Evolutionary conservation across 768 basidiomycete species (phyloP).

Genomic region (Xanthoconium stramineum): DNA sequence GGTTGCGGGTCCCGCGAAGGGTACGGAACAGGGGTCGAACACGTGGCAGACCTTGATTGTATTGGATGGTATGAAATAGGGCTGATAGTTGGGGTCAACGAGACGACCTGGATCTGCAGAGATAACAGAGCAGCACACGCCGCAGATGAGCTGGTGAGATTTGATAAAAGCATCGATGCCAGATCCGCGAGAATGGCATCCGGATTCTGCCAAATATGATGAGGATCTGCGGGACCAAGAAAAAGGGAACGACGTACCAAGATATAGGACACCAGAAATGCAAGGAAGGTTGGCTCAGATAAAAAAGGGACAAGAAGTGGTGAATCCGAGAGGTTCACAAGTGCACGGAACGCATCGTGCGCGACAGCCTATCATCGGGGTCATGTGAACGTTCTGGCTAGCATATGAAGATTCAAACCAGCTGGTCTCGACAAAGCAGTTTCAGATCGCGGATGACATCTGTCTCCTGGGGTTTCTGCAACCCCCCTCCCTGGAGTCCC

Average conservation of each 20-base stretch:
- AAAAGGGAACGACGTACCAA: conserved; percentile 52
- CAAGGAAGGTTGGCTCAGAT: conserved; percentile 69
- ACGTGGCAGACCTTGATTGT: conserved; percentile 78
- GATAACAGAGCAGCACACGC: conserved; percentile 63
- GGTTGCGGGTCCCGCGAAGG: conserved; percentile 52
- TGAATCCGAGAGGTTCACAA: conserved; percentile 91
- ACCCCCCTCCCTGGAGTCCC: conserved; percentile 53
- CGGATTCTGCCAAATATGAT: conserved; percentile 60
- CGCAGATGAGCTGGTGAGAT: conserved; percentile 73
- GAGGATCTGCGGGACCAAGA: conserved; percentile 2
- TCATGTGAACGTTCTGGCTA: conserved; percentile 14
- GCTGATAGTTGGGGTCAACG: conserved; percentile 37
- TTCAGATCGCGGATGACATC: conserved; percentile 79
- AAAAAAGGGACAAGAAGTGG: conserved; percentile 62
- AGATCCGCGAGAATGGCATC: conserved; percentile 89
- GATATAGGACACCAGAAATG: conserved; percentile 86
- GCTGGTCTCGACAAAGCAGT: conserved; percentile 82
- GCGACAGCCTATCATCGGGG: conserved; percentile 63
- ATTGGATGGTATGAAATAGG: conserved; percentile 64
- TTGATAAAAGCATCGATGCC: conserved; percentile 96
- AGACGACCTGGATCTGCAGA: conserved; percentile 63
- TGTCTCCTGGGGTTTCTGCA: conserved; percentile 59
- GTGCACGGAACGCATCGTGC: conserved; percentile 91
- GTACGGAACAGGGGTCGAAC: conserved; percentile 69
- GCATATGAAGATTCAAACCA: conserved; percentile 46